phyloP scores from a whole-genome alignment of 257 asterid species.

The Thymus quinquecostatus region DNA sequence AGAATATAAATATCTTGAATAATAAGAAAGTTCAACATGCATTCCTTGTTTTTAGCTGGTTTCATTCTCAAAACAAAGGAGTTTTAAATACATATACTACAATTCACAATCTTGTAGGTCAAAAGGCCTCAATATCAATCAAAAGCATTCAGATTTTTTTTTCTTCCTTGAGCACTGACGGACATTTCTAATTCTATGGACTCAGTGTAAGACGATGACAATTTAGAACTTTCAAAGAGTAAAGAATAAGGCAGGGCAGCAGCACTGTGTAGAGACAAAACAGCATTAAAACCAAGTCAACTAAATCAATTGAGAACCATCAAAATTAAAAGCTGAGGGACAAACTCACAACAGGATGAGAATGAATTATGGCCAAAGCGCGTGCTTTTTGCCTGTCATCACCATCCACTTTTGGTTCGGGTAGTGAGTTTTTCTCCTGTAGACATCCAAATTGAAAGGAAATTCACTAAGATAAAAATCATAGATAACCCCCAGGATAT shows the following conservation, averaged over 20 bases:
- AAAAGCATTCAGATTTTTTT: slow-evolving; percentile 14
- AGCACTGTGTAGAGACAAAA: not conserved
- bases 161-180: slow-evolving; percentile 6
- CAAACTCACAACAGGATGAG: slow-evolving; percentile 92
- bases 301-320: not conserved
- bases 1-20: slow-evolving; percentile 19
- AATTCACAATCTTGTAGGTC: not conserved
- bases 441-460: slow-evolving; percentile 30
- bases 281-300: not conserved
- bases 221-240: not conserved
- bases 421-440: slow-evolving; percentile 76
- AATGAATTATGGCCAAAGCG: slow-evolving; percentile 79
- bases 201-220: slow-evolving; percentile 5
- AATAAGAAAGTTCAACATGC: slow-evolving; percentile 1
- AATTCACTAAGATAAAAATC: slow-evolving; percentile 27
- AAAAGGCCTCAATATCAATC: not conserved
- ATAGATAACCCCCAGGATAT: slow-evolving; percentile 8
- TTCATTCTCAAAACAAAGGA: not conserved
- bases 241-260: slow-evolving; percentile 11
- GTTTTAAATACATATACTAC: slow-evolving; percentile 3
- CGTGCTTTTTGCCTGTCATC: slow-evolving; percentile 93
- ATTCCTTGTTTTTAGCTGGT: slow-evolving; percentile 1
- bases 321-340: slow-evolving; percentile 16
- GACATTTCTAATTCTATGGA: slow-evolving; percentile 3
- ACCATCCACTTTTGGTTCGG: slow-evolving; percentile 76